Conservation (phyloP, 495 filamentous ascomycete species). For the Jackrogersella minutella region DNA sequence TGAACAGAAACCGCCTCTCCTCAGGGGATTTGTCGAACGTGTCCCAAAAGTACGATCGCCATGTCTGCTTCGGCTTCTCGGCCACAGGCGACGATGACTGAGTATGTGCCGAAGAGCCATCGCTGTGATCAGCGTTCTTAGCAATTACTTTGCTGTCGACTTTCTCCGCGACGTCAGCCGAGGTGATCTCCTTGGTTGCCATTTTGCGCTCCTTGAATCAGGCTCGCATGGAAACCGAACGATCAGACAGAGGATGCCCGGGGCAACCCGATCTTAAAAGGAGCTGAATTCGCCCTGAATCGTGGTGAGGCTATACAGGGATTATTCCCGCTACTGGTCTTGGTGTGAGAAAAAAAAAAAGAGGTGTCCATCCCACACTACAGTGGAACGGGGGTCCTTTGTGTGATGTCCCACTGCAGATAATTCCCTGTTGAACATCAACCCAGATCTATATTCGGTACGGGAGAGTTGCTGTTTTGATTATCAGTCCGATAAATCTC, state of each 20-base stretch:
- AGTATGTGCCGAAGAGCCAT: conserved; percentile 21
- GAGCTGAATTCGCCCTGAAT: not conserved
- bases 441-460: conserved; percentile 19
- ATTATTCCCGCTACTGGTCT: conserved; percentile 4
- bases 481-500: not conserved
- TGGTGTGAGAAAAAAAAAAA: not conserved
- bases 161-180: conserved; percentile 39
- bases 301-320: conserved; percentile 17
- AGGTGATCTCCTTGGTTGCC: conserved; percentile 26
- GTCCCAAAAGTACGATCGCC: conserved; percentile 63
- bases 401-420: conserved; percentile 13
- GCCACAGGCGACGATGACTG: conserved; percentile 11
- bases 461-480: not conserved
- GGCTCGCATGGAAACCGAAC: not conserved
- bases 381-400: not conserved
- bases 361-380: conserved; percentile 12
- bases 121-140: conserved; percentile 18
- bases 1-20: conserved; percentile 67
- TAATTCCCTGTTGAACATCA: conserved; percentile 12
- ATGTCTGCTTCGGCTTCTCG: conserved; percentile 45
- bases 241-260: not conserved
- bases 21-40: conserved; percentile 67
- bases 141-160: conserved; percentile 40
- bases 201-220: conserved; percentile 1
- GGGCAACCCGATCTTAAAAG: conserved; percentile 18